These are phyloP conservation scores for Aspergillus sparsus DNA, from an alignment of 495 filamentous ascomycete species.

Conservation along the genomic window DNA sequence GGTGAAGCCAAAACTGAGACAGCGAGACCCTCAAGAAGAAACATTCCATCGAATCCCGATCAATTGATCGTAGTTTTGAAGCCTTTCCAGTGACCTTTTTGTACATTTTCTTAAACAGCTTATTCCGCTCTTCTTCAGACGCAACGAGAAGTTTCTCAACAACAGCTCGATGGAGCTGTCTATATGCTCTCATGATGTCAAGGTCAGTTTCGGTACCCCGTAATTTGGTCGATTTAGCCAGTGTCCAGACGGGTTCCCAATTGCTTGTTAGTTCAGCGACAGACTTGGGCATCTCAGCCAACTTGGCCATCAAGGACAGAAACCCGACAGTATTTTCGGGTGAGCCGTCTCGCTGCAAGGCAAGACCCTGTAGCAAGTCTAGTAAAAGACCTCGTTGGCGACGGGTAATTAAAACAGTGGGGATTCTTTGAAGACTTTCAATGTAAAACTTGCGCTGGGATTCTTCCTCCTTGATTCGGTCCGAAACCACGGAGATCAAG, in stretches of 20 bases:
- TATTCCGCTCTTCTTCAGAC: constrained; percentile 38
- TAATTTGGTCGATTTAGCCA: constrained; percentile 39
- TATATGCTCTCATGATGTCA: constrained; percentile 46
- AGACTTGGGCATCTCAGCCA: constrained; percentile 46
- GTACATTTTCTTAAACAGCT: constrained; percentile 42
- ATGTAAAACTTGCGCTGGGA: constrained; percentile 37
- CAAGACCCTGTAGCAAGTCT: constrained; percentile 39
- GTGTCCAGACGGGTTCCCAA: constrained; percentile 45
- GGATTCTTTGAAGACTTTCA: constrained; percentile 46
- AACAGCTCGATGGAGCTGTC: constrained; percentile 40
- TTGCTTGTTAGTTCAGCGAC: constrained; percentile 40
- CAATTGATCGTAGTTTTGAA: constrained; percentile 39
- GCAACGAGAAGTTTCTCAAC: constrained; percentile 41
- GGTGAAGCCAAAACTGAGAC: constrained; percentile 43
- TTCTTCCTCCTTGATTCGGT: constrained; percentile 35
- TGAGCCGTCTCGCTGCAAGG: constrained; percentile 34
- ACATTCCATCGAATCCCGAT: constrained; percentile 43
- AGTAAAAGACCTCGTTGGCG: constrained; percentile 39
- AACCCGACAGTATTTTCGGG: constrained; percentile 37
- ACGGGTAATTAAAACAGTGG: constrained; percentile 39
- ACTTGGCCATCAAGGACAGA: constrained; percentile 46
- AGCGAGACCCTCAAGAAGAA: constrained; percentile 44
- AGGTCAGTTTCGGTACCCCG: constrained; percentile 41
- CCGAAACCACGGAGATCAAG: constrained; percentile 37
- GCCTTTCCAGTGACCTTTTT: constrained; percentile 36